Evolutionary conservation across 441 rosid genomes (phyloP).

Genomic region (Croton laevigatus): DNA sequence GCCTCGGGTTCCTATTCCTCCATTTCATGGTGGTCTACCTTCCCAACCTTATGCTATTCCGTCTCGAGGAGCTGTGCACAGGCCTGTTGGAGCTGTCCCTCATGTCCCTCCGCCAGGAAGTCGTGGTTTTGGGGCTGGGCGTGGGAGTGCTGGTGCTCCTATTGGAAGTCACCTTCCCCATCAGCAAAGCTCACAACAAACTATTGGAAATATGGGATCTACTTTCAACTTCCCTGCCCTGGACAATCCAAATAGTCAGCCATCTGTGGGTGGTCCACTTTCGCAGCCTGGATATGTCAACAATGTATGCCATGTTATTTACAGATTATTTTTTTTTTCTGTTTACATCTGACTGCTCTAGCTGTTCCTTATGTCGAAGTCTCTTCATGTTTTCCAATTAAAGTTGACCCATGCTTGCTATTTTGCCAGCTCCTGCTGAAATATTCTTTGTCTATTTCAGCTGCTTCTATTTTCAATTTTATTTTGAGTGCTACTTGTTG

Average conservation of each 20-base stretch:
- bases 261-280: constrained; percentile 86
- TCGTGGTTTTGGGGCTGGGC: constrained; percentile 91
- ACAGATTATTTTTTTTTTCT: not conserved
- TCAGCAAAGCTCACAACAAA: constrained; percentile 77
- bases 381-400: not conserved
- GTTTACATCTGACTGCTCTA: not conserved
- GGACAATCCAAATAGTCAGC: constrained; percentile 90
- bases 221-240: constrained; percentile 60
- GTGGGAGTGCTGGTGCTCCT: constrained; percentile 73
- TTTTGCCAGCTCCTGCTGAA: not conserved
- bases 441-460: not conserved
- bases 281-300: constrained; percentile 95
- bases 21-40: constrained; percentile 76
- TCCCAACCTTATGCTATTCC: constrained; percentile 97
- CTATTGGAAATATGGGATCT: constrained; percentile 80
- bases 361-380: not conserved
- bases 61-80: constrained; percentile 78
- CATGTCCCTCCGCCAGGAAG: constrained; percentile 88
- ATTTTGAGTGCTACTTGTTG: not conserved
- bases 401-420: not conserved
- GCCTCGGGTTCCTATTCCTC: constrained; percentile 78
- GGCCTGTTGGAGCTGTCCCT: constrained; percentile 94
- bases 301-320: constrained; percentile 33
- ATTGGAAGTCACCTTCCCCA: constrained; percentile 86
- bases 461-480: not conserved